Evolutionary conservation across 2,329 filamentous ascomycete genomes (phyloP).

Genomic region (Diaporthe citriasiana): DNA sequence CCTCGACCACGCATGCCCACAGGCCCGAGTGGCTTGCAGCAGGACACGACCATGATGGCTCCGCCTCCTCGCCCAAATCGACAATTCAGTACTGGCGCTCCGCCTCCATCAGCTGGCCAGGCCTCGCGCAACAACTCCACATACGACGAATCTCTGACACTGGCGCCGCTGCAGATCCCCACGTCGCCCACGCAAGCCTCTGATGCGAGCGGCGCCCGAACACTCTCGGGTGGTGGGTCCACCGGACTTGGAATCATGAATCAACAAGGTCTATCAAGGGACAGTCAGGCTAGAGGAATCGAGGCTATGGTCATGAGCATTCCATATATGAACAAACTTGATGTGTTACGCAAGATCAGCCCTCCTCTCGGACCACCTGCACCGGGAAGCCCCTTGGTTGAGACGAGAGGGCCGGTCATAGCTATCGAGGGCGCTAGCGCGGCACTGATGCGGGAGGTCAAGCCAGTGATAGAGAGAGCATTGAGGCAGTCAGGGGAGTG

Average conservation of each 20-base stretch:
- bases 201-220: constrained; percentile 48
- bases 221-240: constrained; percentile 31
- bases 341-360: constrained; percentile 81
- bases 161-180: constrained; percentile 67
- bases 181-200: constrained; percentile 46
- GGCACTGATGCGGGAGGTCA: constrained; percentile 66
- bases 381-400: constrained; percentile 47
- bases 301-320: constrained; percentile 83
- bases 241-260: constrained; percentile 34
- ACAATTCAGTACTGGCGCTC: constrained; percentile 51
- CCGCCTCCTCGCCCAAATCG: constrained; percentile 61
- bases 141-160: constrained; percentile 67
- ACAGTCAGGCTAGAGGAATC: constrained; percentile 61
- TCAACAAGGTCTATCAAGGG: constrained; percentile 31
- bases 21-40: constrained; percentile 34
- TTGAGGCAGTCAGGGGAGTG: constrained; percentile 63
- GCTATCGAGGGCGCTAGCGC: constrained; percentile 82
- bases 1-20: constrained; percentile 36
- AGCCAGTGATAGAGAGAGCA: constrained; percentile 75
- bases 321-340: constrained; percentile 81
- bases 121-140: constrained; percentile 55
- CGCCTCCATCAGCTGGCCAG: constrained; percentile 50
- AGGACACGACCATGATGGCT: constrained; percentile 60
- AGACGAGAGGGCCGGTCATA: constrained; percentile 82
- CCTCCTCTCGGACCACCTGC: constrained; percentile 69